Evolutionary conservation across 2,329 filamentous ascomycete genomes (phyloP).

Genomic region (Botrytis byssoidea): DNA sequence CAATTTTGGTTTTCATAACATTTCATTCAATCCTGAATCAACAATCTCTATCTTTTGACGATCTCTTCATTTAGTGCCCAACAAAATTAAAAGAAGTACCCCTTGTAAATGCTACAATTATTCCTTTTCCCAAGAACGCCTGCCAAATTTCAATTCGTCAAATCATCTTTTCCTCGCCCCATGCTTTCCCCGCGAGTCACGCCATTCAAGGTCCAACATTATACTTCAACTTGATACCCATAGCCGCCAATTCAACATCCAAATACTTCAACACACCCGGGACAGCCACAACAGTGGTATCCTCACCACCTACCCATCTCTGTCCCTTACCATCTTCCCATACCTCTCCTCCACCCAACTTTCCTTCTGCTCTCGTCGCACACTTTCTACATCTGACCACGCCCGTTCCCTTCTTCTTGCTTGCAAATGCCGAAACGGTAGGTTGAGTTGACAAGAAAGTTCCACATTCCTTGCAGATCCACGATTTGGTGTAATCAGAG

Average conservation of each 20-base stretch:
- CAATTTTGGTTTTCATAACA: not conserved
- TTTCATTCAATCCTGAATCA: conserved; percentile 1
- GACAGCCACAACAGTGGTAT: conserved; percentile 88
- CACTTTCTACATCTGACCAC: conserved; percentile 79
- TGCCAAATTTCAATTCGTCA: conserved; percentile 13
- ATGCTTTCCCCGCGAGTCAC: not conserved
- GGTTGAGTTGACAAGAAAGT: conserved; percentile 88
- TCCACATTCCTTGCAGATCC: conserved; percentile 86
- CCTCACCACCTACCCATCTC: conserved; percentile 82
- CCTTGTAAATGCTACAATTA: conserved; percentile 28
- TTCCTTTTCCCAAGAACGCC: conserved; percentile 24
- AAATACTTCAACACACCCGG: conserved; percentile 90
- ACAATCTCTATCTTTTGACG: not conserved
- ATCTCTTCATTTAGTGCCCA: conserved; percentile 3
- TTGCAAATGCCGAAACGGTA: conserved; percentile 64
- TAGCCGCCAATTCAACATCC: conserved; percentile 91
- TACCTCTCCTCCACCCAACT: conserved; percentile 62
- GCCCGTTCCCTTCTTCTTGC: conserved; percentile 64
- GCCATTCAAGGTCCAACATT: conserved; percentile 54
- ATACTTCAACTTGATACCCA: conserved; percentile 96
- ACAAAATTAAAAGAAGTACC: conserved; percentile 16
- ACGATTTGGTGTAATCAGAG: conserved; percentile 85
- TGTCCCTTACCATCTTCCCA: conserved; percentile 91
- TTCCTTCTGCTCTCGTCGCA: conserved; percentile 48
- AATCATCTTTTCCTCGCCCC: conserved; percentile 1